phyloP scores from a whole-genome alignment of 1,139 yeast species.

The Magnusiomyces suaveolens region DNA sequence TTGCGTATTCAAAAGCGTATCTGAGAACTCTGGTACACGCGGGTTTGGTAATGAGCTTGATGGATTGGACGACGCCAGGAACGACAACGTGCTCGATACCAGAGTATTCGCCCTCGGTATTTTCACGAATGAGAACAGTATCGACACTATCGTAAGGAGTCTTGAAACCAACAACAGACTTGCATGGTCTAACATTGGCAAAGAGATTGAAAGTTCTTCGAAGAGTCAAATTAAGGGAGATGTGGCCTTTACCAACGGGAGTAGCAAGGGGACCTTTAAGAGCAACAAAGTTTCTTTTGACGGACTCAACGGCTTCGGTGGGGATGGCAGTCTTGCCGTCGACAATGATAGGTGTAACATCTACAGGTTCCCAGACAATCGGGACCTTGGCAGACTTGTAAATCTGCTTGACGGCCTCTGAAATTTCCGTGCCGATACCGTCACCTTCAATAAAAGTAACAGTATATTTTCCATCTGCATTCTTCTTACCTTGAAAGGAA shows the following conservation, averaged over 20 bases:
- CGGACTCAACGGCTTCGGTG: constrained; percentile 81
- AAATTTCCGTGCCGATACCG: constrained; percentile 94
- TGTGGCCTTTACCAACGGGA: constrained; percentile 97
- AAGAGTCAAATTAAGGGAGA: constrained; percentile 90
- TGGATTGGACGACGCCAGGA: constrained; percentile 97
- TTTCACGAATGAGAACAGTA: constrained; percentile 94
- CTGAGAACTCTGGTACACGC: constrained; percentile 95
- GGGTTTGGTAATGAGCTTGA: constrained; percentile 90
- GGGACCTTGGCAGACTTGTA: constrained; percentile 92
- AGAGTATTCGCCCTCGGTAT: constrained; percentile 98
- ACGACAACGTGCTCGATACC: constrained; percentile 97
- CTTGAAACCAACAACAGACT: constrained; percentile 83
- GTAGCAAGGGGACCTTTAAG: constrained; percentile 97
- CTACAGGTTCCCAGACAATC: constrained; percentile 94
- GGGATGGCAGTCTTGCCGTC: constrained; percentile 95
- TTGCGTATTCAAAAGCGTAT: constrained; percentile 95
- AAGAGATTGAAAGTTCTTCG: constrained; percentile 94
- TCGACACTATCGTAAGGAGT: constrained; percentile 93
- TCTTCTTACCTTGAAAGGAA: constrained; percentile 48
- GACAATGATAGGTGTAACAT: constrained; percentile 84
- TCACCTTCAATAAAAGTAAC: constrained; percentile 98
- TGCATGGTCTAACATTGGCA: constrained; percentile 97
- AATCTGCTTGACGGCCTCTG: constrained; percentile 83
- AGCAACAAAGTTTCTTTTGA: constrained; percentile 87
- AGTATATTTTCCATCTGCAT: constrained; percentile 54